phyloP scores from a whole-genome alignment of 306 rosid genomes.

The Biancaea sappan region DNA sequence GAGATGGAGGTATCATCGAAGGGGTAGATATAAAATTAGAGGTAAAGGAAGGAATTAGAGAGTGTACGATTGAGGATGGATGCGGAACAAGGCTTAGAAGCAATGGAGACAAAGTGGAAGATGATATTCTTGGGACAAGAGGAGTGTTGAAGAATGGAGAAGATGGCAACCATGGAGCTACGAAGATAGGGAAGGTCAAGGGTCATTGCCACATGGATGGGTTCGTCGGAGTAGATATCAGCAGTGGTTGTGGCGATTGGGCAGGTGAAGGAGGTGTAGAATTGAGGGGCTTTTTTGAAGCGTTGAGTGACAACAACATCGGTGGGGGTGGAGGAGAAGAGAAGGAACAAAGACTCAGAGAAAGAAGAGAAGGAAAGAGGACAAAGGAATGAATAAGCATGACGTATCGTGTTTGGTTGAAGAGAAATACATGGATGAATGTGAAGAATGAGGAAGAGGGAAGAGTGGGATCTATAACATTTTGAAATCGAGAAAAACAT shows the following conservation, averaged over 20 bases:
- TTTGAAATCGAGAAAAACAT: background rate
- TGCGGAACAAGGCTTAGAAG: constrained; percentile 35
- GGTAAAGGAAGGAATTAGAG: constrained; percentile 58
- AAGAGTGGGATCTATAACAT: background rate
- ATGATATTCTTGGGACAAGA: constrained; percentile 75
- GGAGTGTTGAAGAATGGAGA: constrained; percentile 79
- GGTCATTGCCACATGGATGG: constrained; percentile 83
- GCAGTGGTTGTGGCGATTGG: background rate
- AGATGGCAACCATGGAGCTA: constrained; percentile 83
- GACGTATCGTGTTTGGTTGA: too few relatives aligned
- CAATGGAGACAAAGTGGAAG: constrained; percentile 68
- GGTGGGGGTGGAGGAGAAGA: constrained; percentile 13
- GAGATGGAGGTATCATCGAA: constrained; percentile 63
- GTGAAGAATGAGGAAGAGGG: background rate
- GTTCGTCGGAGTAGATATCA: constrained; percentile 37
- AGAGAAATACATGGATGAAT: too few relatives aligned
- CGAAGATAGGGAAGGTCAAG: constrained; percentile 79
- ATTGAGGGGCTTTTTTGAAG: constrained; percentile 84
- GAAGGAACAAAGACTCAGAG: background rate
- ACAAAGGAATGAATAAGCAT: too few relatives aligned
- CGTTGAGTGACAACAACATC: background rate
- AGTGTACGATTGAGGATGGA: constrained; percentile 36
- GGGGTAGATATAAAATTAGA: constrained; percentile 67
- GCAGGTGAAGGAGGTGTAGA: constrained; percentile 71
- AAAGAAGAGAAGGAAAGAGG: too few relatives aligned